Evolutionary conservation across 306 rosid genomes (phyloP), one percentile per base, ranked within the genome.

Genomic region (Vigna angularis): DNA sequence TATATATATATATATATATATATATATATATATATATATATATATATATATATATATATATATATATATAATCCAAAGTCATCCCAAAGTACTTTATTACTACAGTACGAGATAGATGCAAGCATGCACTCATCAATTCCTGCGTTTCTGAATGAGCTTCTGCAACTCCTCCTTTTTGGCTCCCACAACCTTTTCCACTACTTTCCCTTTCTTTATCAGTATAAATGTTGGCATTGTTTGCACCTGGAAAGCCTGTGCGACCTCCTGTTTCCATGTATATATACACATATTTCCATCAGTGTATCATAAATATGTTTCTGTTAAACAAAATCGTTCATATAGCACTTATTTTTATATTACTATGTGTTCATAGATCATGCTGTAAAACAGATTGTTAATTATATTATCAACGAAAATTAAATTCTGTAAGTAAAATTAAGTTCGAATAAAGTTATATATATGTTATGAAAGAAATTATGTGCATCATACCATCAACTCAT

Each of bases 141-240:
- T 74, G 82, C 56, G 79, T 38, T 64, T 64, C 86, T 87, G 89
- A 84, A 91, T 86, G 80, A 84, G 84, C 79, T 76, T 82, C 77
- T 84, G 79, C 65, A 94, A 85, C 36, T 91, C 94, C 6, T 90
- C 97, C 82, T 83, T 87, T 82, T 78, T 89, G 51, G 88, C 90
- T 57, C 96, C 98, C 11, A 86, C 83, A 52, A 94, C 88, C 83
- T 58, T 94, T 12, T 85, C 90, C 18, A 87, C 70, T 42, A 86
- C 84, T 68, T 86, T 70, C 1, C 98, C 98, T 24, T 84, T 87
- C 89, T 89, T 91, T 5, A 91, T 30, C 66, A 94, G 75, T 70
- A 94, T 51, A 86, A 91, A 90, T 71, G 97, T 83, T 61, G 98
- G 98, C 93, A 91, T 85, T 81, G 91, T 86, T 52, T 89, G 87